Evolutionary conservation across 108 stramenopile species (phyloP).

Genomic region (Ochromonas danica): DNA sequence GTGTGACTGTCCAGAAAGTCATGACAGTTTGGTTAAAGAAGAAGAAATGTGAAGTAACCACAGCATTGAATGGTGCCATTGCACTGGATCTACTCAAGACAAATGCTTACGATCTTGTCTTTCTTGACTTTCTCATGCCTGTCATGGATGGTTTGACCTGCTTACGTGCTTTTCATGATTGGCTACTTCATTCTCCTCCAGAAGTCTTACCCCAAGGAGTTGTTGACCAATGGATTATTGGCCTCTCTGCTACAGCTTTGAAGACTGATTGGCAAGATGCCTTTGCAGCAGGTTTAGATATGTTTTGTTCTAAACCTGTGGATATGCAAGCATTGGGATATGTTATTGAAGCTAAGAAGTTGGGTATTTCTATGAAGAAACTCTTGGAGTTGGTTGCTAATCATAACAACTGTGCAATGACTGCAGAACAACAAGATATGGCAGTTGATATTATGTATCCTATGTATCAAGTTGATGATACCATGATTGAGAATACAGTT

Average conservation of each 20-base stretch:
- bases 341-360: background rate
- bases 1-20: no score
- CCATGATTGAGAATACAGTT: no score
- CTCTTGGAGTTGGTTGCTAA: no score
- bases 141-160: constrained; percentile 1
- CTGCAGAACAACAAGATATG: no score
- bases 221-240: background rate
- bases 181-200: constrained; percentile 51
- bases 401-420: no score
- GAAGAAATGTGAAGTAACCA: background rate
- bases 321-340: background rate
- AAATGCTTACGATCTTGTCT: background rate
- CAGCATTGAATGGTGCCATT: background rate
- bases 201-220: background rate
- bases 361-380: no score
- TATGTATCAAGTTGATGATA: no score
- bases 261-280: background rate
- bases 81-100: background rate
- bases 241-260: constrained; percentile 10
- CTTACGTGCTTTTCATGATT: background rate
- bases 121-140: constrained; percentile 60
- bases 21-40: background rate
- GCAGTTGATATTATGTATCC: no score
- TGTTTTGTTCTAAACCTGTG: background rate
- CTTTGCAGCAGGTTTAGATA: background rate